Evolutionary conservation across 2,329 filamentous ascomycete genomes (phyloP).

Genomic region (Malbranchea zuffiana): DNA sequence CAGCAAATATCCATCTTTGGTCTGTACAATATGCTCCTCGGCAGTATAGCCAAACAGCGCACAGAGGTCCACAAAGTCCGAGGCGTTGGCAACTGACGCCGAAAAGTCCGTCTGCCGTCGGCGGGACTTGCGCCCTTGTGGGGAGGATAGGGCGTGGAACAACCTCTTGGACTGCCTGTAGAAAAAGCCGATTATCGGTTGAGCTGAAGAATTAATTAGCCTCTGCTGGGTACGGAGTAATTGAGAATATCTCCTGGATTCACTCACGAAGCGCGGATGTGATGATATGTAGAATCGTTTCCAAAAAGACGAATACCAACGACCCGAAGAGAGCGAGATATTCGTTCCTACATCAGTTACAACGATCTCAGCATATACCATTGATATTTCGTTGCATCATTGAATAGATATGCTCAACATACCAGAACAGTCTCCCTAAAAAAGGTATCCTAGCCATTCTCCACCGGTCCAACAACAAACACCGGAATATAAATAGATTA

Average conservation of each 20-base stretch:
- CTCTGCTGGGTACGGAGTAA: background rate
- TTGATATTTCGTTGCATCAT: conserved; percentile 1
- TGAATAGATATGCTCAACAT: conserved; percentile 11
- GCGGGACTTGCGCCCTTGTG: conserved; percentile 56
- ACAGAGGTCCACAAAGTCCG: conserved; percentile 92
- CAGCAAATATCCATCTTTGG: conserved; percentile 82
- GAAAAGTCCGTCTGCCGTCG: conserved; percentile 56
- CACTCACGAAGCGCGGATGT: conserved; percentile 74
- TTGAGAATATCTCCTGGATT: background rate
- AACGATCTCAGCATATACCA: conserved; percentile 4
- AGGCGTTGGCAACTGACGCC: conserved; percentile 67
- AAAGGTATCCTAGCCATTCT: conserved; percentile 49
- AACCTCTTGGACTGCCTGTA: conserved; percentile 71
- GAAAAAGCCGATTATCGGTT: conserved; percentile 67
- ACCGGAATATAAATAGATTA: too few relatives aligned
- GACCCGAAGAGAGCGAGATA: conserved; percentile 80
- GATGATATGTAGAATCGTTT: conserved; percentile 71
- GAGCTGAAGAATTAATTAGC: conserved; percentile 41
- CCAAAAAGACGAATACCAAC: conserved; percentile 69
- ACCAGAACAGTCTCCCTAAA: conserved; percentile 50
- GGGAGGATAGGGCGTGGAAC: conserved; percentile 68
- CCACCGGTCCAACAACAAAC: too few relatives aligned
- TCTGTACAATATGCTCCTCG: conserved; percentile 93
- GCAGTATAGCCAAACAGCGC: conserved; percentile 82
- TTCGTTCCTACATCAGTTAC: conserved; percentile 50